Evolutionary conservation across 2,329 filamentous ascomycete genomes (phyloP), one percentile per base, ranked within the genome.

Genomic region (Ceratocystis destructans): DNA sequence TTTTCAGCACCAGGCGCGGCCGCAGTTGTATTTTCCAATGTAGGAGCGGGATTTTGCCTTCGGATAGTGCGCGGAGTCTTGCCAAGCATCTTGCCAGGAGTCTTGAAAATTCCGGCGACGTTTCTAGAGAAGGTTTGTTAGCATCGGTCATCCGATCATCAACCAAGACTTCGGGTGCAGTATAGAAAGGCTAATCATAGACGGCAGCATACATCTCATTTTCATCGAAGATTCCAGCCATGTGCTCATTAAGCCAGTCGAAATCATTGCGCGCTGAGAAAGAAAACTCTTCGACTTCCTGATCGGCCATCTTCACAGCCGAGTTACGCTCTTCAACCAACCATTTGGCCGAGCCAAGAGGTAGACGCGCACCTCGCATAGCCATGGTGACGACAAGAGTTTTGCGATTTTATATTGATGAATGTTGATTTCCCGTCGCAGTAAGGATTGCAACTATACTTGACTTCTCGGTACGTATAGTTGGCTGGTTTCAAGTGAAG

Each of bases 201-300:
- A 41, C 12, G 12, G 37, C 37, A 41, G 37, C 37, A 41, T 83
- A 96, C 94, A 91, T 84, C 76, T 92, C 85, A 73, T 91, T 88
- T 71, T 87, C 86, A 72, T 86, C 87, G 74, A 97, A 96, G 72
- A 99, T 90, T 69, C 96, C 90, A 62, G 85, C 85, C 93, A 99
- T 96, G 75, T 99, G 94, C 77, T 97, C 94, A 73, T 99, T 97
- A 71, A 99, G 80, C 94, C 94, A 99, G 74, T 97, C 92, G 73
- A 97, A 79, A 75, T 99, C 94, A 76, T 97, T 96, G 67, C 89
- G 85, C 69, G 90, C 92, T 37, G 91, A 90, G 77, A 89, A 97
- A 55, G 89, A 85, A 73, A 97, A 95, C 77, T 99, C 95, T 71
- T 97, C 93, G 65, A 89, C 83, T 75, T 97, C 94, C 66, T 90